Percentiles rank a stretch among this genome's conserved stretches.
Evolutionary conservation across 495 filamentous ascomycete species (phyloP).

Genomic region (Podospora pseudoanserina): DNA sequence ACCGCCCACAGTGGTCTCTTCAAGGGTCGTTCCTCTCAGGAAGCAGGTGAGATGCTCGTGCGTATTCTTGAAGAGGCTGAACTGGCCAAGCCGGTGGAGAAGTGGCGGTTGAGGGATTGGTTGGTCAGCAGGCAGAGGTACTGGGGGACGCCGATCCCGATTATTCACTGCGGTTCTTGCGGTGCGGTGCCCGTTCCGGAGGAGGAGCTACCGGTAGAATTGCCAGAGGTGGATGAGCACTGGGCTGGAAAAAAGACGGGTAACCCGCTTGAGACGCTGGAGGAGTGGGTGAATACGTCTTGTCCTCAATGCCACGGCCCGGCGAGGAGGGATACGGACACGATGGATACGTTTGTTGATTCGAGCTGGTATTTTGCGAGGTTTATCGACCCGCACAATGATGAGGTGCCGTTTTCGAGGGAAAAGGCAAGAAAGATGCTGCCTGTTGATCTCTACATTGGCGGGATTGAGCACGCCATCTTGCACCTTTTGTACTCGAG

Average conservation of each 20-base stretch:
- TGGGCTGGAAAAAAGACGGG: slow-evolving; percentile 68
- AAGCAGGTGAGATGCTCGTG: slow-evolving; percentile 61
- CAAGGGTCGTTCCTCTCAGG: slow-evolving; percentile 55
- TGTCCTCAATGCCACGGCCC: slow-evolving; percentile 69
- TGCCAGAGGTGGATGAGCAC: slow-evolving; percentile 66
- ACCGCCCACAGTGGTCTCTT: slow-evolving; percentile 60
- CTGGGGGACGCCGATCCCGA: slow-evolving; percentile 88
- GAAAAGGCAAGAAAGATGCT: slow-evolving; percentile 50
- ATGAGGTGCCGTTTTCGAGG: slow-evolving; percentile 56
- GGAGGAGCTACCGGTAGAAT: slow-evolving; percentile 68
- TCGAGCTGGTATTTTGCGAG: slow-evolving; percentile 90
- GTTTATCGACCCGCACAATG: slow-evolving; percentile 67
- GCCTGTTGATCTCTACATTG: slow-evolving; percentile 82
- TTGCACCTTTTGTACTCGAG: slow-evolving; percentile 87
- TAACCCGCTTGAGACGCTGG: slow-evolving; percentile 67
- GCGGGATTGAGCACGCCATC: slow-evolving; percentile 87
- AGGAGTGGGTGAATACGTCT: slow-evolving; percentile 68
- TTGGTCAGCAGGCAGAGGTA: slow-evolving; percentile 83
- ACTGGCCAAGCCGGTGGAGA: slow-evolving; percentile 57
- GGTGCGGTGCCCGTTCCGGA: slow-evolving; percentile 75
- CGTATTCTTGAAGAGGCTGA: slow-evolving; percentile 51
- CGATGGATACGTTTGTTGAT: slow-evolving; percentile 95
- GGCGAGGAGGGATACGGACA: slow-evolving; percentile 83
- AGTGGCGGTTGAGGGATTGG: slow-evolving; percentile 82
- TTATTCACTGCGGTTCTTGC: slow-evolving; percentile 76